Evolutionary conservation across 1,284 basidiomycete species (phyloP), one percentile per base, ranked within the genome.

Genomic region (Taiwanofungus camphoratus): DNA sequence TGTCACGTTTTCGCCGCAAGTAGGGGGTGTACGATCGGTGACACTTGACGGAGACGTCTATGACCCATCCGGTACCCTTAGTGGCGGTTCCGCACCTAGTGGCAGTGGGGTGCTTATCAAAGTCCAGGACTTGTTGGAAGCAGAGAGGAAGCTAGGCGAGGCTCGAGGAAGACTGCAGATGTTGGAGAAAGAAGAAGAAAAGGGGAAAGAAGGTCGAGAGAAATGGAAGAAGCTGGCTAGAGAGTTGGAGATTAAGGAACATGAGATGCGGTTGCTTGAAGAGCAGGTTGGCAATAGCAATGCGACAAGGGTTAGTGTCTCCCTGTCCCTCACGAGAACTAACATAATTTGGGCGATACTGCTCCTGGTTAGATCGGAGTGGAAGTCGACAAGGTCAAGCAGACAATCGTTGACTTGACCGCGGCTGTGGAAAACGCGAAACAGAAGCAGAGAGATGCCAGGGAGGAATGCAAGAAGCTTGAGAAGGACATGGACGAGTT

Each of bases 401-500:
- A 79, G 52, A 70, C 70, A 1, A 82, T 97, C 21, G 65, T 56
- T 0, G 77, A 87, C 41, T 70, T 95, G n/a, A 77, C 80, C 43
- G 64, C 67, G 13, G 77, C 82, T 1, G 72, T 92, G 23, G 66
- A 80, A 43, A 66, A 66, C 0, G 84, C 91, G 5, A 82, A 86
- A 59, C 73, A 81, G 44, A 87, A 89, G 57, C 87, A 95, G 60
- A 78, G 79, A 53, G 73, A 70, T 2, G 90, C 92, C 0, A 69
- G 82, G 42, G 80, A 73, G 0, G 93, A 98, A 50, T 80, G 81
- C 59, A 83, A 83, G 67, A 87, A 86, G 52, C 80, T 98, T 19
- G 89, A 98, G 66, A 86, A 85, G 58, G 96, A 99, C 62, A 98
- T 99, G 92, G 82, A 81, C 42, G 96, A 99, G 70, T 97, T 99